A percentile compares a stretch with the other conserved stretches of the same genome.
phyloP scores from a whole-genome alignment of 1,284 basidiomycete genomes.

The Veloboletus limbatus region DNA sequence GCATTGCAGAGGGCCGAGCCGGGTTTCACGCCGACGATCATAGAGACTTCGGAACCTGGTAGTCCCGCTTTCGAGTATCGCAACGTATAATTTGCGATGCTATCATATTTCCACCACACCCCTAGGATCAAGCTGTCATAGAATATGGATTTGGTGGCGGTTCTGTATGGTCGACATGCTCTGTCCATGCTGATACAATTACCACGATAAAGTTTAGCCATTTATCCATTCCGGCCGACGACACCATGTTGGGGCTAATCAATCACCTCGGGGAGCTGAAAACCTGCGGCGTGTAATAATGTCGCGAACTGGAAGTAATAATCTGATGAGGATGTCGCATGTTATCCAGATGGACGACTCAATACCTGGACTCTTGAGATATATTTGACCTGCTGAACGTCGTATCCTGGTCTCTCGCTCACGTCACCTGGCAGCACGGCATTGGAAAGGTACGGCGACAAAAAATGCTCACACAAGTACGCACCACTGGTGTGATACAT shows the following conservation, averaged over 20 bases:
- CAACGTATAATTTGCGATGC: slow-evolving; percentile 58
- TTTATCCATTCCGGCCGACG: background rate
- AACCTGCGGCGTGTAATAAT: slow-evolving; percentile 52
- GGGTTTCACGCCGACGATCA: slow-evolving; percentile 64
- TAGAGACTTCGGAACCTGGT: slow-evolving; percentile 88
- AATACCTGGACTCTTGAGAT: slow-evolving; percentile 86
- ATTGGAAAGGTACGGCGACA: background rate
- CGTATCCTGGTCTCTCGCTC: slow-evolving; percentile 73
- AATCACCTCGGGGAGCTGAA: slow-evolving; percentile 34
- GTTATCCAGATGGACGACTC: slow-evolving; percentile 18
- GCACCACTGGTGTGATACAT: slow-evolving; percentile 82
- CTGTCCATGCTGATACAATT: slow-evolving; percentile 8
- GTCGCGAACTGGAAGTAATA: slow-evolving; percentile 45
- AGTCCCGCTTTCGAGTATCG: slow-evolving; percentile 83
- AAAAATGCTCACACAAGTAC: slow-evolving; percentile 13
- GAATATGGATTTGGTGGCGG: background rate
- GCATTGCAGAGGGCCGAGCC: slow-evolving; percentile 56
- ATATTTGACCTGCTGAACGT: slow-evolving; percentile 73
- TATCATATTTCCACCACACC: no score
- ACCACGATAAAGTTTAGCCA: slow-evolving; percentile 14
- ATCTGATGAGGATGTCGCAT: background rate
- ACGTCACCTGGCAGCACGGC: slow-evolving; percentile 63
- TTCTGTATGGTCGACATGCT: background rate
- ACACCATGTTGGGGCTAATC: background rate
- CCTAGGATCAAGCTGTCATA: no score